phyloP scores from a whole-genome alignment of 768 basidiomycete species.

The Dioszegia hungarica region DNA sequence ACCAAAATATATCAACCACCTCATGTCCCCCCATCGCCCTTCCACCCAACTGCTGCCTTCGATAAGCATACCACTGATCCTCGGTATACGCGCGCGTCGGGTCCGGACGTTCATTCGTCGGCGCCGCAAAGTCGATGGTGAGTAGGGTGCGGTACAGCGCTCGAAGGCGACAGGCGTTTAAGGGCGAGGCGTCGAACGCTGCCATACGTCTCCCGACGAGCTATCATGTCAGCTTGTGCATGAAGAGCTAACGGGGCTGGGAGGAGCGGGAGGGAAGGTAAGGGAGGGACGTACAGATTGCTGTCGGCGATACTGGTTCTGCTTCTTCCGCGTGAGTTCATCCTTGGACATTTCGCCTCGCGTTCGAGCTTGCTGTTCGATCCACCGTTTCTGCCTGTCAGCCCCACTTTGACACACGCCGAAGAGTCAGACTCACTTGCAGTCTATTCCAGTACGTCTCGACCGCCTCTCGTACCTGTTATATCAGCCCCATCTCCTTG shows the following conservation, averaged over 20 bases:
- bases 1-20: conserved; percentile 38
- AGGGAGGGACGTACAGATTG: conserved; percentile 33
- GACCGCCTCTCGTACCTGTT: conserved; percentile 27
- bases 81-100: conserved; percentile 30
- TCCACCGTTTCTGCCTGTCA: conserved; percentile 33
- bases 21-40: conserved; percentile 30
- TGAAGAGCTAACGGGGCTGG: too few relatives aligned
- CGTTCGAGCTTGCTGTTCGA: conserved; percentile 34
- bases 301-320: conserved; percentile 42
- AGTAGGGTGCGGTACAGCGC: conserved; percentile 41
- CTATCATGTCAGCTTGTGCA: conserved; percentile 24
- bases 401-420: background rate
- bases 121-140: conserved; percentile 38
- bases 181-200: conserved; percentile 36
- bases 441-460: conserved; percentile 36
- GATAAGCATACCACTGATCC: conserved; percentile 41
- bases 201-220: conserved; percentile 34
- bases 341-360: conserved; percentile 36
- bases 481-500: background rate
- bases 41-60: conserved; percentile 16
- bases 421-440: conserved; percentile 13
- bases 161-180: conserved; percentile 34
- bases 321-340: conserved; percentile 31
- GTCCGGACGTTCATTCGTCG: conserved; percentile 36
- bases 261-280: background rate